Percentiles rank a stretch among this genome's conserved stretches.
Conservation (phyloP, 2,329 filamentous ascomycete species). For the Penicillium aurantiogriseum region DNA sequence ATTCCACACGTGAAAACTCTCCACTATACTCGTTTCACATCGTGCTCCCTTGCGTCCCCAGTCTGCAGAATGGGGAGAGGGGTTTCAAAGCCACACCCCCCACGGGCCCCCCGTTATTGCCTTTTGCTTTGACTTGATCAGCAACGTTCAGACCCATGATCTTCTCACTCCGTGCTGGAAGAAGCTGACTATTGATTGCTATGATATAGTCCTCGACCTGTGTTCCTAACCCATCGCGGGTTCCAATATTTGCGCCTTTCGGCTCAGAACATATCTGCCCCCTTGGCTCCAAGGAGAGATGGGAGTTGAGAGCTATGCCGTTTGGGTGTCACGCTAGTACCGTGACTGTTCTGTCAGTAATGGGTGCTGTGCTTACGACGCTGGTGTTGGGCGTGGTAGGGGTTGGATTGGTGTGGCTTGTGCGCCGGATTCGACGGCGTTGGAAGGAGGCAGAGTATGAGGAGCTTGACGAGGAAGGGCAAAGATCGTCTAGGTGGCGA, state of each 20-base stretch:
- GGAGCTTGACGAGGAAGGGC: background rate
- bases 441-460: slow-evolving; percentile 15
- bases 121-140: background rate
- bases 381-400: slow-evolving; percentile 23
- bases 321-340: slow-evolving; percentile 45
- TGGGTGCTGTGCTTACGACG: slow-evolving; percentile 34
- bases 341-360: slow-evolving; percentile 38
- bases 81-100: background rate
- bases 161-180: background rate
- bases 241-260: slow-evolving; percentile 42
- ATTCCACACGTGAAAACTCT: background rate
- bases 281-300: slow-evolving; percentile 40
- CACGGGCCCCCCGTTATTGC: background rate
- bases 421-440: slow-evolving; percentile 10
- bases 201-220: slow-evolving; percentile 39
- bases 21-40: background rate
- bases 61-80: slow-evolving; percentile 6
- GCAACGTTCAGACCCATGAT: background rate
- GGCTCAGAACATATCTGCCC: slow-evolving; percentile 39
- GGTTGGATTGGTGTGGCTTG: slow-evolving; percentile 17
- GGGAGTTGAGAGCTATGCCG: slow-evolving; percentile 41
- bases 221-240: slow-evolving; percentile 36
- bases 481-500: background rate
- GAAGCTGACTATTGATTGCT: background rate
- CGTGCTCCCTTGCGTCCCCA: slow-evolving; percentile 7